Evolutionary conservation across 2,329 filamentous ascomycete genomes (phyloP), one percentile per base, ranked within the genome.

Genomic region (Cordyceps farinosa): DNA sequence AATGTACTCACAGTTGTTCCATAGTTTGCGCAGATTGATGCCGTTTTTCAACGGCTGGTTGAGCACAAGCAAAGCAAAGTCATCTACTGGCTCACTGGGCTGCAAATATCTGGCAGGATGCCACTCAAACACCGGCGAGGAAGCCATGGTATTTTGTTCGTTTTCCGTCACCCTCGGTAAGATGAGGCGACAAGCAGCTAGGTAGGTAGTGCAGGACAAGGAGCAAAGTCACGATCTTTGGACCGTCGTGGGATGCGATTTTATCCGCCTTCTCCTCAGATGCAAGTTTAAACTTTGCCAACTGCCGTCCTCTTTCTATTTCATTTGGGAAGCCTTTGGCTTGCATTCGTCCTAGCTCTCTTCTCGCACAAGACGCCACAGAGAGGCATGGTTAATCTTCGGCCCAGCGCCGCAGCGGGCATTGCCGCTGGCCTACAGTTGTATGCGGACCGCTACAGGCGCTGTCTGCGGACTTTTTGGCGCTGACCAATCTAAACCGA

Each of bases 31-130:
- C 38, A 85, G 69, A n/a, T 81, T 79, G 51, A 74, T 69, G 30
- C 82, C 72, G 64, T 79, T 77, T 52, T 70, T 72, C 34, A 84
- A 70, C 45, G 79, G 82, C 72, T 84, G 82, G 69, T 84, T 84
- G 61, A 84, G 77, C 40, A 84, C 74, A 34, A 84, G 70, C 5
- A 84, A 72, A 1, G 80, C 78, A 59, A 82, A 79, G 8, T 75
- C 71, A 44, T 73, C 70, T 5, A 70, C 67, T 47, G 66, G 65
- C 51, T 73, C 70, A 27, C 74, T 69, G 58, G 71, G 69, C 69
- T 74, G 73, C 55, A 78, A 70, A 64, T 76, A 67, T 68, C 70
- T 73, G 62, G 74, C 73, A 5, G 77, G 77, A 57, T 75, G 74
- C 77, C 77, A 79, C 52, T 79, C 75, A 51, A 77, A 75, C 11